A percentile compares a stretch with the other conserved stretches of the same genome.
phyloP scores from a whole-genome alignment of 208 protist species.

The Acanthamoeba triangularis region DNA sequence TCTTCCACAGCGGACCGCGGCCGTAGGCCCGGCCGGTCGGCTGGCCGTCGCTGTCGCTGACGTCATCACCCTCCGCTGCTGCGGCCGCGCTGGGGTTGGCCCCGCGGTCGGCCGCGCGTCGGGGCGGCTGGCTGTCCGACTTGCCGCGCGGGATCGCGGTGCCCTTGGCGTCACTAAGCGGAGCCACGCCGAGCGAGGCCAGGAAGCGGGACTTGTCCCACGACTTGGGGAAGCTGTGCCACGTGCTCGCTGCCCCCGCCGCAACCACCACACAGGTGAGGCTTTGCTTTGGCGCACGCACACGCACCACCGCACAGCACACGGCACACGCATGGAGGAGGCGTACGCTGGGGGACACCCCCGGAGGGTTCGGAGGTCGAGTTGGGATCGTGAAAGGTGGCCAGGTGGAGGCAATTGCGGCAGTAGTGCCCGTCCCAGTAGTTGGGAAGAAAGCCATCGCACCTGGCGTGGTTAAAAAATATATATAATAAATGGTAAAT shows the following conservation, averaged over 20 bases:
- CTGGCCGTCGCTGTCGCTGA: neutral
- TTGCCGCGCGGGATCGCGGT: neutral
- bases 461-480: too few relatives aligned
- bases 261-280: neutral
- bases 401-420: slow-evolving; percentile 39
- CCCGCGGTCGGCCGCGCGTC: neutral
- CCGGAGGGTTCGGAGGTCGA: neutral
- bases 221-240: slow-evolving; percentile 67
- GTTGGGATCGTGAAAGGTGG: neutral
- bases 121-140: neutral
- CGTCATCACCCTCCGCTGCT: neutral
- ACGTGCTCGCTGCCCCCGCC: neutral
- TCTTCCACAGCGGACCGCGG: neutral
- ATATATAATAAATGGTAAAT: too few relatives aligned
- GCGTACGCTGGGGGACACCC: neutral
- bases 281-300: neutral
- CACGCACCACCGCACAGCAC: neutral
- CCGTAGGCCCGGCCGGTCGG: neutral
- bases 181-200: neutral
- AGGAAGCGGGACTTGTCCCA: slow-evolving; percentile 42
- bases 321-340: neutral
- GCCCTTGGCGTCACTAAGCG: neutral
- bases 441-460: slow-evolving; percentile 33
- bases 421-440: slow-evolving; percentile 56
- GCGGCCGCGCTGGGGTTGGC: neutral